Conservation (phyloP, 371 early-diverging fungal species). For the Mucor racemosus region DNA sequence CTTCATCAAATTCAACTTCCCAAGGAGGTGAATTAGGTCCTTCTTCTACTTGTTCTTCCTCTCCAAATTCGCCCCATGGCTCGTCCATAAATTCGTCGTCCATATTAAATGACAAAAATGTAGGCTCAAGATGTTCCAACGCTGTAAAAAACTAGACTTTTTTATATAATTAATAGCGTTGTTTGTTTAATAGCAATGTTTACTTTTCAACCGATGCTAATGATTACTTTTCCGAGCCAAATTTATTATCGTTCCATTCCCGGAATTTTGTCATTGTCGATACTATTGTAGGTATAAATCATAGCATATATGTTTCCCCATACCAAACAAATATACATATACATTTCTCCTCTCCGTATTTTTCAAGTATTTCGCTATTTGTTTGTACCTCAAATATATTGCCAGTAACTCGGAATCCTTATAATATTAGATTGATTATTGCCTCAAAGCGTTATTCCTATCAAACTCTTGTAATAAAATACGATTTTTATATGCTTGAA, state of each 20-base stretch:
- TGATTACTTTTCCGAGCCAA: not conserved
- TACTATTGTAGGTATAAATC: not conserved
- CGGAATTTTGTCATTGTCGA: not conserved
- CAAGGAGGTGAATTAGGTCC: not conserved
- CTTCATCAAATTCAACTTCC: not conserved
- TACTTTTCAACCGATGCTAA: not conserved
- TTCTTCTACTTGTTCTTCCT: not conserved
- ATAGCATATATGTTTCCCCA: not conserved
- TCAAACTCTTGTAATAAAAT: too few species aligned
- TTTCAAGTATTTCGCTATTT: not conserved
- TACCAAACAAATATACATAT: not conserved
- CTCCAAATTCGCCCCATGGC: not conserved
- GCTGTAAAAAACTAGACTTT: not conserved
- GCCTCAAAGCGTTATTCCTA: too few species aligned
- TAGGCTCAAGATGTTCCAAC: not conserved
- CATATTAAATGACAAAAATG: not conserved
- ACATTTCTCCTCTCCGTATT: not conserved
- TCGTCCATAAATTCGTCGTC: slow-evolving; percentile 1
- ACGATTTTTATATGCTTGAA: too few species aligned
- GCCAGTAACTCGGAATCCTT: too few species aligned
- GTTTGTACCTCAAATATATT: not conserved
- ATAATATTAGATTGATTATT: too few species aligned
- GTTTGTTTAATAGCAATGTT: slow-evolving; percentile 1
- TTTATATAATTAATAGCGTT: not conserved
- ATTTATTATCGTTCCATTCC: not conserved